Percentiles rank a stretch among this genome's conserved stretches.
Conservation (phyloP, 352 stramenopile genomes). For the Globisporangium okanoganense region DNA sequence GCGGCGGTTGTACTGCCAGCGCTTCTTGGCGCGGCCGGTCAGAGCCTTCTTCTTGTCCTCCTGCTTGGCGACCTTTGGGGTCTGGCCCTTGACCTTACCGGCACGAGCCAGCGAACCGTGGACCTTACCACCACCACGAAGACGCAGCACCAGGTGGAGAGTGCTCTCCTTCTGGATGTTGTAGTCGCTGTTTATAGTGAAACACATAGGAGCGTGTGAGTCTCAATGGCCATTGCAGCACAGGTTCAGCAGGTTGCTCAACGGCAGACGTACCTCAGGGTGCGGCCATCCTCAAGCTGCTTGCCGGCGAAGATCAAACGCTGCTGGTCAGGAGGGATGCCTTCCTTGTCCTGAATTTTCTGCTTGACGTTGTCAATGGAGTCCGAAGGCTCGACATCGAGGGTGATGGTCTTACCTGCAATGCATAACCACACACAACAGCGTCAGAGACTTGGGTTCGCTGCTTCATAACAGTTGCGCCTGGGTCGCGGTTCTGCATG, state of each 20-base stretch:
- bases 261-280: constrained; percentile 35
- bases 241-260: background rate
- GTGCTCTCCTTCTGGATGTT: constrained; percentile 97
- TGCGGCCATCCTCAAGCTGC: constrained; percentile 90
- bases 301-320: too few relatives aligned
- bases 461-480: background rate
- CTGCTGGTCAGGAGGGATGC: constrained; percentile 91
- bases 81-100: constrained; percentile 99
- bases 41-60: constrained; percentile 98
- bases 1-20: constrained; percentile 99
- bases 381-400: constrained; percentile 90
- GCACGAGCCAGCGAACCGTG: constrained; percentile 99
- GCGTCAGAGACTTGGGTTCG: constrained; percentile 2
- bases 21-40: constrained; percentile 98
- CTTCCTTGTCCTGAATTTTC: constrained; percentile 92
- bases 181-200: constrained; percentile 87
- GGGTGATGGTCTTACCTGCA: constrained; percentile 87
- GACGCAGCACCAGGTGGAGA: constrained; percentile 94
- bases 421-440: constrained; percentile 5
- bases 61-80: constrained; percentile 98
- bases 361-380: constrained; percentile 95
- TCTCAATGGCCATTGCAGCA: background rate
- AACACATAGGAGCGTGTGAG: background rate
- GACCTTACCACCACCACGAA: constrained; percentile 96
- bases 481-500: background rate